Conservation (phyloP, 441 rosid genomes). For the Mallotus japonicus region DNA sequence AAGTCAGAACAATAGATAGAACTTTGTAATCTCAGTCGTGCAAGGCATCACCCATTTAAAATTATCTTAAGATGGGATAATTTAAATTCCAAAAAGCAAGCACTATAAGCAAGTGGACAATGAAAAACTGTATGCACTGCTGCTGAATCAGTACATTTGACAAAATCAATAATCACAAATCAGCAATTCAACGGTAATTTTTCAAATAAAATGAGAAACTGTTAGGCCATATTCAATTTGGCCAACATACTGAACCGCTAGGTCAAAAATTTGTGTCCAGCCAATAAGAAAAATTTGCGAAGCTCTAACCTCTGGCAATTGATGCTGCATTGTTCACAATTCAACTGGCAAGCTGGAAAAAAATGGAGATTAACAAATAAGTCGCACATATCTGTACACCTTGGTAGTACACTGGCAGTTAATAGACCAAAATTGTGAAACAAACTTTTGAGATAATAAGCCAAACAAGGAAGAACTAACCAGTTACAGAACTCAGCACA, state of each 20-base stretch:
- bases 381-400: too few species aligned
- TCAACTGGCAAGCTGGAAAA: conserved; percentile 14
- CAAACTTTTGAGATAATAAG: background rate
- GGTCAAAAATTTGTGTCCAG: background rate
- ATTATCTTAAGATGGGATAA: too few species aligned
- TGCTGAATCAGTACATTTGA: background rate
- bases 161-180: background rate
- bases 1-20: too few species aligned
- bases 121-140: background rate
- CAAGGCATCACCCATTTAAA: too few species aligned
- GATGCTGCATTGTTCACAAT: background rate
- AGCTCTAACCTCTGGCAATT: background rate
- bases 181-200: background rate
- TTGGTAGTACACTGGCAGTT: background rate
- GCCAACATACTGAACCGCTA: background rate
- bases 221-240: background rate
- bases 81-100: background rate
- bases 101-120: background rate
- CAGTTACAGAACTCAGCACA: background rate
- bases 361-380: too few species aligned
- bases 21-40: too few species aligned
- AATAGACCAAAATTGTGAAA: background rate
- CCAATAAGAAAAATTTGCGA: background rate
- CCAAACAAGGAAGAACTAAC: background rate
- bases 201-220: background rate